These are phyloP conservation scores for Colletotrichum sp. DNA, from an alignment of 2,329 filamentous ascomycete genomes.

Conservation along the genomic window DNA sequence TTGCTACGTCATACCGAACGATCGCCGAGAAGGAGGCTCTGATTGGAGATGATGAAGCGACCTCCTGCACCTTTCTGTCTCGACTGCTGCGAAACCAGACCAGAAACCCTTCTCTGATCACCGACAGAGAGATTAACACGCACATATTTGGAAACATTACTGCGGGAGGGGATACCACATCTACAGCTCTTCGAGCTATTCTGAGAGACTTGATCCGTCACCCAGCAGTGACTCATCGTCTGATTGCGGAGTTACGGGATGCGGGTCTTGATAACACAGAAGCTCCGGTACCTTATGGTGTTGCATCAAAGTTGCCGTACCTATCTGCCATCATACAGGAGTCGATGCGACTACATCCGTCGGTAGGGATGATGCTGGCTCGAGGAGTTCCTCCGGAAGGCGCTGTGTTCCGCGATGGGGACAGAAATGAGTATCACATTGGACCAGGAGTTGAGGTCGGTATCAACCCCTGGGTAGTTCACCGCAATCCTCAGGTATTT, in stretches of 20 bases:
- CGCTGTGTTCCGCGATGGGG: not conserved
- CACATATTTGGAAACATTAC: not conserved
- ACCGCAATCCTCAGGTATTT: not conserved
- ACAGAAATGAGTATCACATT: not conserved
- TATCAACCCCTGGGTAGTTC: not conserved
- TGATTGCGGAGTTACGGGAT: not conserved
- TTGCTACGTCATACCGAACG: not conserved
- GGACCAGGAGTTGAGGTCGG: not conserved
- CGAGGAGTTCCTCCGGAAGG: not conserved
- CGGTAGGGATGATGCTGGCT: not conserved
- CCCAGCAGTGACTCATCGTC: not conserved
- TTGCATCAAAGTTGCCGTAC: not conserved
- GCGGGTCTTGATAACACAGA: not conserved
- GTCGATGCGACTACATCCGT: not conserved
- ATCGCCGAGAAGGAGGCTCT: not conserved
- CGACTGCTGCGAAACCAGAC: not conserved
- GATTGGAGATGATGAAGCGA: not conserved
- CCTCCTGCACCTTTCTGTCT: not conserved
- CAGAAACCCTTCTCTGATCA: not conserved
- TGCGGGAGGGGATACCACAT: not conserved
- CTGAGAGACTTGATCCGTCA: not conserved
- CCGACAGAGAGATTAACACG: slow-evolving; percentile 6
- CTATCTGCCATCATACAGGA: not conserved
- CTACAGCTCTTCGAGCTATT: not conserved
- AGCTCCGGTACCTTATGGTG: not conserved